phyloP scores from a whole-genome alignment of 345 rosid genomes.

The Populus nigra region DNA sequence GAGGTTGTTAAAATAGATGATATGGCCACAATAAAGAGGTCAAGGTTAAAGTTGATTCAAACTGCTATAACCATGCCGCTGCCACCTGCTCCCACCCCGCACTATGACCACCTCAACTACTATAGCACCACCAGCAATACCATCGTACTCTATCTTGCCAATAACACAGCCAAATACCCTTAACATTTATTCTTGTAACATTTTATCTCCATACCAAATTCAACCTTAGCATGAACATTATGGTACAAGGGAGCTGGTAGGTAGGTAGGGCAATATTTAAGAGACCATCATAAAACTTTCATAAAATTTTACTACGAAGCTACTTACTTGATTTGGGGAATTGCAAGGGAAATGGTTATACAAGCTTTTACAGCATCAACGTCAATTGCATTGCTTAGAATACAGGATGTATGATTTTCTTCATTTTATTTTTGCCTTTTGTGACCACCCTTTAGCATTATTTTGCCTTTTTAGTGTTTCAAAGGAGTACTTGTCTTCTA shows the following conservation, averaged over 20 bases:
- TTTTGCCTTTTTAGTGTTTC: neutral
- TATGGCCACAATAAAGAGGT: neutral
- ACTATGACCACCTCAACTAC: neutral
- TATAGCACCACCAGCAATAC: neutral
- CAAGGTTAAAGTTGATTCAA: neutral
- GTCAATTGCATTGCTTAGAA: neutral
- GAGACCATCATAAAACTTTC: neutral
- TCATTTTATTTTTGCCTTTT: neutral
- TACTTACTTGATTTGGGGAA: neutral
- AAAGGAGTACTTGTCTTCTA: neutral
- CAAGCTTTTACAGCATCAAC: neutral
- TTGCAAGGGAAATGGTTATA: neutral
- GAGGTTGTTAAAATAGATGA: neutral
- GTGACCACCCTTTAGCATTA: neutral
- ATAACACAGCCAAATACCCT: neutral
- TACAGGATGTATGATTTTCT: neutral
- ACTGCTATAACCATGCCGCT: neutral
- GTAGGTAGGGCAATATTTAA: neutral
- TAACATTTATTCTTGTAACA: neutral
- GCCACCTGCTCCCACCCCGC: neutral
- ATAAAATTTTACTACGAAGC: neutral
- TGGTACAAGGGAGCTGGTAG: neutral
- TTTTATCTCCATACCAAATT: neutral
- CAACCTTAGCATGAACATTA: neutral
- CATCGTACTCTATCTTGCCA: neutral